Evolutionary conservation across 2,329 filamentous ascomycete genomes (phyloP).

Genomic region (Thelonectria discophora): DNA sequence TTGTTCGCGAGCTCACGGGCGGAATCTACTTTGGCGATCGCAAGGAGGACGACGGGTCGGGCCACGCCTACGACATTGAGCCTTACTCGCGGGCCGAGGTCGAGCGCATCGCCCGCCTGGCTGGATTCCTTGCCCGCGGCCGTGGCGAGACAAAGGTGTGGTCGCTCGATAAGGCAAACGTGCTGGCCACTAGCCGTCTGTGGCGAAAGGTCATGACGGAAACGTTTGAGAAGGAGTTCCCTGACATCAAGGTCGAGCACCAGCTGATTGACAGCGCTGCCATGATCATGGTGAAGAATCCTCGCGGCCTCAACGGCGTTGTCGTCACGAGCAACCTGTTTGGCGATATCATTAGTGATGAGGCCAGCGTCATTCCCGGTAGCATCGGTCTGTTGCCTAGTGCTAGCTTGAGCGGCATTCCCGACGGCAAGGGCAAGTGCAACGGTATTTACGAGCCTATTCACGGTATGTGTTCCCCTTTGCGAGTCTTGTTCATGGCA

Average conservation of each 20-base stretch:
- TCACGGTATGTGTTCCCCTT: slow-evolving; percentile 69
- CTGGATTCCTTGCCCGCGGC: slow-evolving; percentile 80
- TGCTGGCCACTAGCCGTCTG: slow-evolving; percentile 86
- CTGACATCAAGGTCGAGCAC: slow-evolving; percentile 82
- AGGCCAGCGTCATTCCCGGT: slow-evolving; percentile 93
- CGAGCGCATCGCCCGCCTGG: slow-evolving; percentile 85
- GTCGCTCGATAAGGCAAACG: slow-evolving; percentile 96
- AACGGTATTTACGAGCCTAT: slow-evolving; percentile 99
- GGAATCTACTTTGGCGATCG: slow-evolving; percentile 96
- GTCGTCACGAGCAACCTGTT: slow-evolving; percentile 94
- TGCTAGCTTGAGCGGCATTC: slow-evolving; percentile 85
- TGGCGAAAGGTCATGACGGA: slow-evolving; percentile 90
- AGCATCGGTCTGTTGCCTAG: slow-evolving; percentile 88
- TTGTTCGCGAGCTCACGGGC: slow-evolving; percentile 90
- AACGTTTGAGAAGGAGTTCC: slow-evolving; percentile 88
- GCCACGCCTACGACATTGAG: slow-evolving; percentile 83
- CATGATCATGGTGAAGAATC: slow-evolving; percentile 98
- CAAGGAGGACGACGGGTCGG: slow-evolving; percentile 74
- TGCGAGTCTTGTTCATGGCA: neutral
- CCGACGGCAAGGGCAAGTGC: slow-evolving; percentile 83
- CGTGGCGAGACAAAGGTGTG: slow-evolving; percentile 75
- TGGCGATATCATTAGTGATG: slow-evolving; percentile 95
- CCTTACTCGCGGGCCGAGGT: slow-evolving; percentile 87
- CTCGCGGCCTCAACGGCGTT: slow-evolving; percentile 85
- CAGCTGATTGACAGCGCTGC: slow-evolving; percentile 97